phyloP scores from a whole-genome alignment of 2,329 filamentous ascomycete genomes.

The Acephala macrosclerotiorum region DNA sequence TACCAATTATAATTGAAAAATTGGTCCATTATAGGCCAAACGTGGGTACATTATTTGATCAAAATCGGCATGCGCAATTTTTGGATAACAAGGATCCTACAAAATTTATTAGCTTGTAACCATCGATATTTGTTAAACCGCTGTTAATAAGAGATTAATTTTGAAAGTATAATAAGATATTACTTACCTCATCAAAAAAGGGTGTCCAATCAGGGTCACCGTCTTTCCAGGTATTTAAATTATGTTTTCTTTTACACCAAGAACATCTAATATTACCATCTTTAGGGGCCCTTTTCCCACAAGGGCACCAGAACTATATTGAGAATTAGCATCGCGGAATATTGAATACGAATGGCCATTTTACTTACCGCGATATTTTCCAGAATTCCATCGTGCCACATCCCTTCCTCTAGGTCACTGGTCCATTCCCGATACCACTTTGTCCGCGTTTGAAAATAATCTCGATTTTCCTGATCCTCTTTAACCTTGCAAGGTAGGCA shows the following conservation, averaged over 20 bases:
- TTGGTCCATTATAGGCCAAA: too few species aligned
- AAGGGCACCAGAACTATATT: constrained; percentile 31
- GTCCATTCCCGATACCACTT: neutral
- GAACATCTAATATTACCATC: constrained; percentile 26
- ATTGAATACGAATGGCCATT: neutral
- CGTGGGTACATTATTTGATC: too few species aligned
- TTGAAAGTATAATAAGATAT: too few species aligned
- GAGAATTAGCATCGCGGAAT: neutral
- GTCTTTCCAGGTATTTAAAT: constrained; percentile 18
- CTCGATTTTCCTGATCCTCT: constrained; percentile 12
- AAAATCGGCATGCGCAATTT: too few species aligned
- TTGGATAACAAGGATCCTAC: too few species aligned
- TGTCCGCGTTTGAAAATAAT: constrained; percentile 20
- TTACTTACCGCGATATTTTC: neutral
- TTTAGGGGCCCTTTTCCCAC: constrained; percentile 24
- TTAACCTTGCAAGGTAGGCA: constrained; percentile 26
- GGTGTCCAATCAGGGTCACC: too few species aligned
- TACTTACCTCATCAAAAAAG: too few species aligned
- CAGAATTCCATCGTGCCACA: constrained; percentile 7
- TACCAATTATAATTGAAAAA: too few species aligned
- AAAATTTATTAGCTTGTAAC: too few species aligned
- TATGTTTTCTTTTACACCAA: constrained; percentile 31
- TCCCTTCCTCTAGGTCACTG: constrained; percentile 14
- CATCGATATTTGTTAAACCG: too few species aligned
- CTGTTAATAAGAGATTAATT: too few species aligned